Conservation (phyloP, 768 basidiomycete species). For the Podaxis sp. region DNA sequence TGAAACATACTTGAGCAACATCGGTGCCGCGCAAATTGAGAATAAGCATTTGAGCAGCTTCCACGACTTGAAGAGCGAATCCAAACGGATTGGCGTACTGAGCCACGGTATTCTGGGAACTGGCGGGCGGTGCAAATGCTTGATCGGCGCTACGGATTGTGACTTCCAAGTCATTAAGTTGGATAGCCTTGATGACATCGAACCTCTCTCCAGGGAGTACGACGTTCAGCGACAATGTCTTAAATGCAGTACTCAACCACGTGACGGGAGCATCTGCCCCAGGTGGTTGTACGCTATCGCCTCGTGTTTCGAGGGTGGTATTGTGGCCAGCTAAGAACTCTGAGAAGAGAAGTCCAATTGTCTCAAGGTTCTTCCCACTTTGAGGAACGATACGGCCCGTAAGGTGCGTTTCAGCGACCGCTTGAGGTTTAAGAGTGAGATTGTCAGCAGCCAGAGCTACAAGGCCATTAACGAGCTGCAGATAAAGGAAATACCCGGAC, state of each 20-base stretch:
- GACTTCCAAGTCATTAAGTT: conserved; percentile 55
- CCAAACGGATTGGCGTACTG: conserved; percentile 76
- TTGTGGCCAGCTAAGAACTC: conserved; percentile 64
- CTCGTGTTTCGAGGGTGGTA: conserved; percentile 57
- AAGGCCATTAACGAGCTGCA: not conserved
- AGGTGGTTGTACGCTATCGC: conserved; percentile 59
- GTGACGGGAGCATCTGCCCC: conserved; percentile 50
- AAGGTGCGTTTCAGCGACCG: conserved; percentile 50
- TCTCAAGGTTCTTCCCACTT: conserved; percentile 49
- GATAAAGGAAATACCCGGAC: not conserved
- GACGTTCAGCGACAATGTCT: conserved; percentile 61
- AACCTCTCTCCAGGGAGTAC: conserved; percentile 61
- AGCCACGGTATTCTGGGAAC: conserved; percentile 54
- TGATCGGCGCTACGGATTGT: conserved; percentile 51
- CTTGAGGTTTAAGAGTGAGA: conserved; percentile 50
- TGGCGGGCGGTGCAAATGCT: conserved; percentile 59
- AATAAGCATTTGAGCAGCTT: conserved; percentile 53
- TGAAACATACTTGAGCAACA: conserved; percentile 48
- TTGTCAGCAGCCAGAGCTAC: conserved; percentile 52
- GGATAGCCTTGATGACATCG: conserved; percentile 65
- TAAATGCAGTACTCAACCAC: conserved; percentile 73
- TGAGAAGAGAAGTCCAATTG: conserved; percentile 64
- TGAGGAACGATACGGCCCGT: conserved; percentile 66
- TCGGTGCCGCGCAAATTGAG: conserved; percentile 47
- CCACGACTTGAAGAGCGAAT: conserved; percentile 66